These are phyloP conservation scores for Zasmidium citrigriseum DNA, from an alignment of 2,329 filamentous ascomycete genomes.

Conservation along the genomic window DNA sequence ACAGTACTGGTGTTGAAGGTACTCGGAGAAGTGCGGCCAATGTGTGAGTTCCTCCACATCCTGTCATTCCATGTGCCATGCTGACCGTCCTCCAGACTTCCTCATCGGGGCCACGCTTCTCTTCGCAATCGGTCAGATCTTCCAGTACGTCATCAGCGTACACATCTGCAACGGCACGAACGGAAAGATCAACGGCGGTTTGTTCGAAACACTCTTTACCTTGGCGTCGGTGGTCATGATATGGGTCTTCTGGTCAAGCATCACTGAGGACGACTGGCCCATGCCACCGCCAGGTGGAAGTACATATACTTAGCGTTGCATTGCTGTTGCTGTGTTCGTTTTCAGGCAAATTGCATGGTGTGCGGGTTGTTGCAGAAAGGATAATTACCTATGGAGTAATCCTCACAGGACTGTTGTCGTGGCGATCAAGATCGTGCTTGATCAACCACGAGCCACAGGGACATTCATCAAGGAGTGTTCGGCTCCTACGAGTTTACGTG, in stretches of 20 bases:
- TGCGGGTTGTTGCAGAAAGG: neutral
- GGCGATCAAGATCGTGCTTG: slow-evolving; percentile 1
- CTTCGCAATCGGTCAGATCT: slow-evolving; percentile 91
- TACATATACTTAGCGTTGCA: slow-evolving; percentile 37
- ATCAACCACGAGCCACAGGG: slow-evolving; percentile 12
- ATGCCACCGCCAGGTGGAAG: slow-evolving; percentile 48
- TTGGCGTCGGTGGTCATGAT: slow-evolving; percentile 77
- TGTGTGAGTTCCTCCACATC: slow-evolving; percentile 58
- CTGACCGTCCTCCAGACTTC: slow-evolving; percentile 58
- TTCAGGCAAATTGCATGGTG: slow-evolving; percentile 1
- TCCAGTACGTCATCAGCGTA: slow-evolving; percentile 90
- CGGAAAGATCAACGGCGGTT: slow-evolving; percentile 86
- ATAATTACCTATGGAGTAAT: slow-evolving; percentile 4
- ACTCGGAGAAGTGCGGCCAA: slow-evolving; percentile 85
- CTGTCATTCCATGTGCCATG: neutral
- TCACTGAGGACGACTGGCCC: slow-evolving; percentile 98
- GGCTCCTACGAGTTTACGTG: slow-evolving; percentile 21
- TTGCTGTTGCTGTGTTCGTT: slow-evolving; percentile 6
- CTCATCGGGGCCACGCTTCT: slow-evolving; percentile 71
- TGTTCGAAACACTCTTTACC: slow-evolving; percentile 94
- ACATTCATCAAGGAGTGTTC: slow-evolving; percentile 10
- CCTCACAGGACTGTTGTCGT: slow-evolving; percentile 10
- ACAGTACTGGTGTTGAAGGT: slow-evolving; percentile 79
- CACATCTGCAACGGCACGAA: slow-evolving; percentile 82
- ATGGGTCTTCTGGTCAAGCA: slow-evolving; percentile 98